Base-by-base conservation (phyloP, 257 asterid species). In the Ophiorrhiza pumila region DNA sequence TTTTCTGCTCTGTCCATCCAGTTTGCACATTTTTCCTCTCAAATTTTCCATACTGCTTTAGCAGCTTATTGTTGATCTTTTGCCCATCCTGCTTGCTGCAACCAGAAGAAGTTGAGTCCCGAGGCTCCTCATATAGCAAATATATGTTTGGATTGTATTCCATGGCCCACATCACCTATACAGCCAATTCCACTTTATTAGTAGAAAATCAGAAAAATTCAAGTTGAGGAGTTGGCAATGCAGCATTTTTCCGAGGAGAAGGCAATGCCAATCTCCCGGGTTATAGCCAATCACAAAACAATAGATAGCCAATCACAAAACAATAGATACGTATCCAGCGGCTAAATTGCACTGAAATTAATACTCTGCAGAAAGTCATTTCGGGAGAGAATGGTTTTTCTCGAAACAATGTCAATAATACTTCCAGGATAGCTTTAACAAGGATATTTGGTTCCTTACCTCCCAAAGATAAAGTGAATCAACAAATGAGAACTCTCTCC, bases 131-230 rank as follows among this genome's bases (percentile, higher is more conserved):
- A 34, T 93, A 93, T n/a, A 63, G 43, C 7, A 87, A 31, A 77
- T 76, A 93, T 56, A 80, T 83, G 77, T 88, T 82, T 5, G 98
- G 98, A 75, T 91, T 88, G 86, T 93, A 93, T 75, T 93, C 98
- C 98, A 93, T 91, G 45, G 98, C 98, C 98, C 98, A 93, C 98
- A 93, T 89, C 67, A 93, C 97, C 98, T 91, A 68, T 46, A 65
- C 37, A 14, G 58, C 7, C 32, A 61, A 0, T 3, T 58, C 45
- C 4, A 67, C 12, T 47, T 42, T 43, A 27, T 42, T 27, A 34
- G 20, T 67, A 70, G 71, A 8, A 73, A 50, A 29, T 6, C 13
- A 52, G 31, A n/a, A 41, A n/a, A 11, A 25, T 29, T 66, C 22
- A 13, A 27, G 0, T n/a, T 4, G 17, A 7, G 59, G 9, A 31